Percentiles rank a stretch among this genome's conserved stretches.
phyloP scores from a whole-genome alignment of 495 filamentous ascomycete species.

The Rostrohypoxylon terebratum region DNA sequence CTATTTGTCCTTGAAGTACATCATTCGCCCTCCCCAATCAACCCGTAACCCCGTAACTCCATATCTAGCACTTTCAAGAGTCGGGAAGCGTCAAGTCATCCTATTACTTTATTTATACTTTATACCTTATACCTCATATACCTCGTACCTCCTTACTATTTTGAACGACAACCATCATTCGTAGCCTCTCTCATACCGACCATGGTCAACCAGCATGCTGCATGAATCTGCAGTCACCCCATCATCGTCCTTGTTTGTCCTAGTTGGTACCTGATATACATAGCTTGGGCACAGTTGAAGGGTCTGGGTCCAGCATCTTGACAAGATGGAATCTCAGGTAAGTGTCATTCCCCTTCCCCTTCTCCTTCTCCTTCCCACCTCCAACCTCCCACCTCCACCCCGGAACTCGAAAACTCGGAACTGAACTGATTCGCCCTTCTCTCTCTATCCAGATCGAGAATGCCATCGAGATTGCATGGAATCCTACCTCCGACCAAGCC shows the following conservation, averaged over 20 bases:
- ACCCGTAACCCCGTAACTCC: neutral
- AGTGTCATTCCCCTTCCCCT: neutral
- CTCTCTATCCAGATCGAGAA: conserved; percentile 75
- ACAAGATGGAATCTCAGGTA: conserved; percentile 55
- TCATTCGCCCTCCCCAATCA: neutral
- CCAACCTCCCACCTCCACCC: too few species aligned
- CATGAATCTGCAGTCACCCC: conserved; percentile 33
- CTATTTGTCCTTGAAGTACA: neutral
- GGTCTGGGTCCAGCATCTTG: conserved; percentile 45
- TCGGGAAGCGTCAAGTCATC: neutral
- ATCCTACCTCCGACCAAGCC: conserved; percentile 75
- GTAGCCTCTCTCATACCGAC: conserved; percentile 9
- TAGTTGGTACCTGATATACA: conserved; percentile 38
- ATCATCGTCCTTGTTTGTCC: conserved; percentile 14
- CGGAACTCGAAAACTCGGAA: too few species aligned
- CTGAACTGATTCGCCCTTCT: neutral
- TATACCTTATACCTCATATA: too few species aligned
- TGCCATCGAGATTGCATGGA: conserved; percentile 90
- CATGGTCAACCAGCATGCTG: conserved; percentile 46
- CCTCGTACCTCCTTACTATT: neutral
- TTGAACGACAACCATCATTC: neutral
- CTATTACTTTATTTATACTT: too few species aligned
- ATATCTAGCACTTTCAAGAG: neutral
- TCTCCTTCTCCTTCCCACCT: neutral
- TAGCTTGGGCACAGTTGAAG: conserved; percentile 36